Conservation (phyloP, 768 basidiomycete genomes). For the Gloeostereum incarnatum region DNA sequence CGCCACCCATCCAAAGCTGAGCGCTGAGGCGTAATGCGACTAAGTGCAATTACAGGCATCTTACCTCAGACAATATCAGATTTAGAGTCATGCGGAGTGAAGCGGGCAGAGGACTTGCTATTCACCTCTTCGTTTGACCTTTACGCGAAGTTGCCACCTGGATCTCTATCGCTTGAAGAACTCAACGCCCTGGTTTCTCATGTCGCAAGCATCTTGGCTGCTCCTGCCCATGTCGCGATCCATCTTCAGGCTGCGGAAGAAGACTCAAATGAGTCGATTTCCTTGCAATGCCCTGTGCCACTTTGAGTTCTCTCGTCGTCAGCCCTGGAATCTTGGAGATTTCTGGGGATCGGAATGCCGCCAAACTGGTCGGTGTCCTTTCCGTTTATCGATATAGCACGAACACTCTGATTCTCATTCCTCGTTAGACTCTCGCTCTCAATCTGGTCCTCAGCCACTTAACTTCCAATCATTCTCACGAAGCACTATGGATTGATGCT, state of each 20-base stretch:
- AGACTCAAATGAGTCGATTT: conserved; percentile 10
- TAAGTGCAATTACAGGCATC: too few species aligned
- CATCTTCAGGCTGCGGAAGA: conserved; percentile 18
- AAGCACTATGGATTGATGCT: conserved; percentile 65
- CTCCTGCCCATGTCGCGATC: conserved; percentile 26
- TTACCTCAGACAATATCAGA: too few species aligned
- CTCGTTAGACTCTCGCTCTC: conserved; percentile 46
- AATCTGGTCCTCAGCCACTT: conserved; percentile 52
- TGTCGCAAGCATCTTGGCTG: conserved; percentile 34
- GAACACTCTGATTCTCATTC: conserved; percentile 2
- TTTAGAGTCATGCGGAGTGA: too few species aligned
- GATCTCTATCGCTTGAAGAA: conserved; percentile 37
- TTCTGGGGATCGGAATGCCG: conserved; percentile 54
- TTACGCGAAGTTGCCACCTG: conserved; percentile 38
- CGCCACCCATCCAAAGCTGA: too few species aligned
- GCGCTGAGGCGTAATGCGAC: too few species aligned
- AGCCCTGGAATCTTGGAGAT: conserved; percentile 50
- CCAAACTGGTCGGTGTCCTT: conserved; percentile 51
- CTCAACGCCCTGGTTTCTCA: conserved; percentile 28
- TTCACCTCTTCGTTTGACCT: conserved; percentile 38
- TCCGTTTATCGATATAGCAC: background rate
- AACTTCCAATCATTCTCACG: conserved; percentile 19
- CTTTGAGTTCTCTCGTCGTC: conserved; percentile 42
- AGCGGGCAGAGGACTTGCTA: too few species aligned
- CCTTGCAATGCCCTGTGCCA: conserved; percentile 29